Conservation (phyloP, 495 filamentous ascomycete species). For the Talaromyces thailandensis region DNA sequence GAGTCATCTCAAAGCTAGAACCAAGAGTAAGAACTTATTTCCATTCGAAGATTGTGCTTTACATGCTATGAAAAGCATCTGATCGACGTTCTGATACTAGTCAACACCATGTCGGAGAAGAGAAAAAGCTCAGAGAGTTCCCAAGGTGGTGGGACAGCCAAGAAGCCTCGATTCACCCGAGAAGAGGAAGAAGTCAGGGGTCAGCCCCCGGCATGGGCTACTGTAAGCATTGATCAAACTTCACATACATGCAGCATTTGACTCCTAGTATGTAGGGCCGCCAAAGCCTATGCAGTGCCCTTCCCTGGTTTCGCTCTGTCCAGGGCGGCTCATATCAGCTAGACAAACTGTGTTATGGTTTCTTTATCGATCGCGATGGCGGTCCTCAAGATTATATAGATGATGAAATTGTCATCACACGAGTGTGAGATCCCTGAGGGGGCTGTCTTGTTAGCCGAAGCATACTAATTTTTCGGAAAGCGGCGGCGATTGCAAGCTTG, state of each 20-base stretch:
- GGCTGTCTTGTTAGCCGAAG: not conserved
- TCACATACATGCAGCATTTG: constrained; percentile 4
- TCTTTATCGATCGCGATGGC: constrained; percentile 52
- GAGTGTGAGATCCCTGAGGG: constrained; percentile 46
- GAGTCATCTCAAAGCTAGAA: no score
- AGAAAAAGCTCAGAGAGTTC: not conserved
- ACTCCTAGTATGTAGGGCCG: constrained; percentile 26
- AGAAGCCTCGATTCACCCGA: not conserved
- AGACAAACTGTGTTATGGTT: constrained; percentile 39
- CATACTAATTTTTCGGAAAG: constrained; percentile 27
- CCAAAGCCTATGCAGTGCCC: constrained; percentile 54
- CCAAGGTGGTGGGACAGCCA: not conserved
- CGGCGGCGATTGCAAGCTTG: constrained; percentile 36
- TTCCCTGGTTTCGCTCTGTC: constrained; percentile 55
- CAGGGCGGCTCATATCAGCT: constrained; percentile 51
- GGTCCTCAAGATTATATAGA: constrained; percentile 50
- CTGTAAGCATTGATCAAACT: constrained; percentile 19
- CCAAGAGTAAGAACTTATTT: no score
- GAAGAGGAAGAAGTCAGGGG: constrained; percentile 18
- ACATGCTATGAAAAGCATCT: no score
- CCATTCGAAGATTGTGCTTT: no score
- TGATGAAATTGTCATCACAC: constrained; percentile 56
- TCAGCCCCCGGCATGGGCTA: constrained; percentile 47
- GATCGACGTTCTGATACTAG: no score
- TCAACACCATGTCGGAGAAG: not conserved